Evolutionary conservation across 2,329 filamentous ascomycete species (phyloP).

Genomic region (Paecilomyces dactylethromorphus): DNA sequence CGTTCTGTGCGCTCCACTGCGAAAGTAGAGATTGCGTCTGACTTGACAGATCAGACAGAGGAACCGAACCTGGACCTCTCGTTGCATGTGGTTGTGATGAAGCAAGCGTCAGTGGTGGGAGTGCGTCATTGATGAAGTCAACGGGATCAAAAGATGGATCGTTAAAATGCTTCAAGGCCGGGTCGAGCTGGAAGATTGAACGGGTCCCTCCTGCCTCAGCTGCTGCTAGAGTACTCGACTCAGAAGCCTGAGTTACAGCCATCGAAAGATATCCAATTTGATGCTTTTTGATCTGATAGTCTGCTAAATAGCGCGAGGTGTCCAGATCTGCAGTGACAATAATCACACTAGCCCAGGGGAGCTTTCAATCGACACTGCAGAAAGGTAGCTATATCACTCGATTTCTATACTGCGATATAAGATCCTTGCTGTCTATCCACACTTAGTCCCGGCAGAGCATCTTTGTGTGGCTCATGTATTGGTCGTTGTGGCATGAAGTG

Average conservation of each 20-base stretch:
- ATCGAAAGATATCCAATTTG: not conserved
- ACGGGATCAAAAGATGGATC: slow-evolving; percentile 72
- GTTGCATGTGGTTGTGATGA: slow-evolving; percentile 33
- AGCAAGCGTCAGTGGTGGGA: slow-evolving; percentile 60
- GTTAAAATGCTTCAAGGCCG: slow-evolving; percentile 68
- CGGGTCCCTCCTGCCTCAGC: slow-evolving; percentile 17
- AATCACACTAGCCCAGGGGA: not conserved
- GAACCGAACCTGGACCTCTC: slow-evolving; percentile 43
- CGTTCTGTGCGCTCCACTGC: slow-evolving; percentile 81
- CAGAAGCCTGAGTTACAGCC: not conserved
- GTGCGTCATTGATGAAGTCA: slow-evolving; percentile 72
- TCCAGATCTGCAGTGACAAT: not conserved
- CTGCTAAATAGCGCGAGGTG: not conserved
- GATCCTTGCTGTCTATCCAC: not conserved
- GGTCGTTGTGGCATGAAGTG: not conserved
- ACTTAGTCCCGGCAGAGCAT: not conserved
- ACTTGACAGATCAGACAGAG: slow-evolving; percentile 69
- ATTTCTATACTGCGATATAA: not conserved
- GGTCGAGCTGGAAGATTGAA: slow-evolving; percentile 62
- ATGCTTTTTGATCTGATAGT: not conserved
- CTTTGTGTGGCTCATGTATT: not conserved
- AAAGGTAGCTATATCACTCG: not conserved
- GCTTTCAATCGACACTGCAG: not conserved
- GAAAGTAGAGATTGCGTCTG: slow-evolving; percentile 80
- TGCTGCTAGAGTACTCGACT: slow-evolving; percentile 9